These are phyloP conservation scores for Penicillium verhagenii DNA, from an alignment of 495 filamentous ascomycete species.

Conservation along the genomic window DNA sequence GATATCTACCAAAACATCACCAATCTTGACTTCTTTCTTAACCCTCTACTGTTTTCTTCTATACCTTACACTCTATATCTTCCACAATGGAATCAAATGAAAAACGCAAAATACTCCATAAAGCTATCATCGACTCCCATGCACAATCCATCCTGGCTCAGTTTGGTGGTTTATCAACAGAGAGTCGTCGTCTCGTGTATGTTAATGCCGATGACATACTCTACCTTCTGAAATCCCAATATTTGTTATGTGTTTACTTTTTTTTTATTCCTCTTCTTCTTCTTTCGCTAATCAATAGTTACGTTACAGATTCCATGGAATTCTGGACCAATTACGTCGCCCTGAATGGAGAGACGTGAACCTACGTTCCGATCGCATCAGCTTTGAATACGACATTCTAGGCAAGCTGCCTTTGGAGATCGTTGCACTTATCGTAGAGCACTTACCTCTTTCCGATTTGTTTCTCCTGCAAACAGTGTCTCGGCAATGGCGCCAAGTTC, in stretches of 20 bases:
- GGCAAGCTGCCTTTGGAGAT: conserved; percentile 35
- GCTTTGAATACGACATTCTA: conserved; percentile 36
- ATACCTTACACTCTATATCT: too few species aligned
- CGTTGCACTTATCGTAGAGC: conserved; percentile 19
- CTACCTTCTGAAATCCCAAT: background rate
- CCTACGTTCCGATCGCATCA: conserved; percentile 11
- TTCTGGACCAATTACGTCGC: conserved; percentile 28
- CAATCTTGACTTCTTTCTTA: too few species aligned
- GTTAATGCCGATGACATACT: background rate
- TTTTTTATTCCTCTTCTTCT: too few species aligned
- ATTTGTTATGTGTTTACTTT: background rate
- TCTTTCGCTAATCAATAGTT: background rate
- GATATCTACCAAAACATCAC: too few species aligned
- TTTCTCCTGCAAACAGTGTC: conserved; percentile 33
- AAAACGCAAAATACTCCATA: background rate
- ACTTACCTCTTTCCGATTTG: conserved; percentile 26
- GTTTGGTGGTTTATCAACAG: background rate
- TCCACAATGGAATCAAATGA: background rate
- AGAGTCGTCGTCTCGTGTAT: background rate
- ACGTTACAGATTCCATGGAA: conserved; percentile 21
- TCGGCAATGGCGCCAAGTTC: conserved; percentile 28
- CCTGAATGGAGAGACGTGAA: conserved; percentile 37
- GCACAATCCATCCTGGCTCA: background rate
- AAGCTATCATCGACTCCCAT: background rate
- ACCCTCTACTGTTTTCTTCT: too few species aligned